phyloP scores from a whole-genome alignment of 441 rosid species.

The Jatropha podagrica region DNA sequence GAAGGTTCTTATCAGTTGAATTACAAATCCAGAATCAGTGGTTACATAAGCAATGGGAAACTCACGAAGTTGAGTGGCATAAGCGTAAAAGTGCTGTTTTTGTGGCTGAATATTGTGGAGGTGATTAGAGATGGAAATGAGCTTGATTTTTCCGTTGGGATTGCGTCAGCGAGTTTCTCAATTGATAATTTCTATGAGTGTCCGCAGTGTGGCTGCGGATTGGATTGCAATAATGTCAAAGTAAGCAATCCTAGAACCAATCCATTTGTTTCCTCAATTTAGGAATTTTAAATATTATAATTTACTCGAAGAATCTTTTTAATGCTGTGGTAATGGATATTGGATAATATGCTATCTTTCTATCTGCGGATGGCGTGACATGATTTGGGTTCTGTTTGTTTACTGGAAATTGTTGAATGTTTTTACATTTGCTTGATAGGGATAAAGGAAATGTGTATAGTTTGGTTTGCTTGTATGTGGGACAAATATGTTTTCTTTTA shows the following conservation, averaged over 20 bases:
- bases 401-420: not conserved
- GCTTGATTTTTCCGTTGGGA: constrained; percentile 80
- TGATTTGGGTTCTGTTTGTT: constrained; percentile 3
- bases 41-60: constrained; percentile 52
- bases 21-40: constrained; percentile 67
- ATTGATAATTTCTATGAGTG: constrained; percentile 71
- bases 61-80: constrained; percentile 60
- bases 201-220: constrained; percentile 92
- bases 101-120: constrained; percentile 87
- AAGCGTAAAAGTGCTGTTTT: constrained; percentile 69
- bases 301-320: not conserved
- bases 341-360: constrained; percentile 4
- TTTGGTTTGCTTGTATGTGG: not conserved
- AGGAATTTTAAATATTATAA: constrained; percentile 15
- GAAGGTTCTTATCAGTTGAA: constrained; percentile 79
- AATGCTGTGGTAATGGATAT: not conserved
- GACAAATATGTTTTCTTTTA: not conserved
- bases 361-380: not conserved
- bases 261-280: constrained; percentile 52
- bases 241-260: constrained; percentile 39
- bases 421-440: not conserved
- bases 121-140: constrained; percentile 58
- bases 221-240: constrained; percentile 45
- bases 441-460: not conserved
- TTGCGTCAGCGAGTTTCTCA: constrained; percentile 70